Base-by-base conservation (phyloP, 116 monocot genomes). In the Zostera marina region DNA sequence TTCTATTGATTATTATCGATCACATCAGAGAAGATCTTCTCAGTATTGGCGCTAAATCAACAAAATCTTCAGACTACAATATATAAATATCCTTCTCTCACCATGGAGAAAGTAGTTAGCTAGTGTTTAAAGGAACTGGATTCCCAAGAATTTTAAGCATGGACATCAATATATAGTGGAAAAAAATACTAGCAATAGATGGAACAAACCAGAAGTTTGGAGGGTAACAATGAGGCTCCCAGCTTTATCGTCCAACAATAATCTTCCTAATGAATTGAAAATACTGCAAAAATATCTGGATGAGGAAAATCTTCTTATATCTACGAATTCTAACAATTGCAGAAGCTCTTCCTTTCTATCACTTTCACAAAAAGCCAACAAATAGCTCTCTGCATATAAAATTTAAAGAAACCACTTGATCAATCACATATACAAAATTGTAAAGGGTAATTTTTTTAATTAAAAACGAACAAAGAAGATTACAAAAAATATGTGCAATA, bases 321-420 rank as follows among this genome's bases (percentile, higher is more conserved):
- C 76, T 42, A 96, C 17, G 3, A 68, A 67, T 60, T 82, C 75
- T 22, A 96, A 57, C 52, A 82, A 76, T 38, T 60, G 56, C 39
- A 68, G 49, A 15, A 96, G 65, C 62, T 96, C 89, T 14, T 67
- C 41, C 55, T 82, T 78, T 73, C 80, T 74, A 68, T 88, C 89
- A 69, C 72, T 74, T 59, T 82, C 72, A 73, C 85, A 85, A 55
- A 96, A 82, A 53, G 96, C 96, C 60, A 96, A 61, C 64, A 96
- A 68, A 65, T 75, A 89, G 58, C 62, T 96, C 71, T 85, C 96
- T 96, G 82, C 17, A 48, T 48, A n/a, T 16, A 48, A 16, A 10
- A 19, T 48, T 48, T 16, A 1, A 11, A 19, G 48, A n/a, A 48
- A 17, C n/a, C 17, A 45, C 10, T 3, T 19, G 8, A 48, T 19